Conservation (phyloP, 2,329 filamentous ascomycete species). For the Aureobasidium sp. region DNA sequence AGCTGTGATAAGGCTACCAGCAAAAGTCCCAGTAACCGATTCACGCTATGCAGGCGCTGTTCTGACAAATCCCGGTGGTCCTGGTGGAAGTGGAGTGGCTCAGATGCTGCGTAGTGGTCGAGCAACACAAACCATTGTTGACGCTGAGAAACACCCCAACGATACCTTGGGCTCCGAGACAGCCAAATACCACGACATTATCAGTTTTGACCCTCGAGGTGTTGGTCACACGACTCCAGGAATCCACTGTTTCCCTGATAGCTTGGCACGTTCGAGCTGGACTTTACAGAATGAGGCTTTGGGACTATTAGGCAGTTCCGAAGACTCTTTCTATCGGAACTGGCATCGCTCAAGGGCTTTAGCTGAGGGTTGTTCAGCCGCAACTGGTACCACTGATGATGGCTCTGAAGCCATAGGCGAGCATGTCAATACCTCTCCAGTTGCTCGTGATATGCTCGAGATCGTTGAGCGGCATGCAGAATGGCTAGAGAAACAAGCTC, state of each 20-base stretch:
- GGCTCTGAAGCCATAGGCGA: conserved; percentile 27
- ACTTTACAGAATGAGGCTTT: conserved; percentile 28
- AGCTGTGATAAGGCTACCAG: conserved; percentile 42
- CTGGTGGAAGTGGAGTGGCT: conserved; percentile 38
- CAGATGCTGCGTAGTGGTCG: conserved; percentile 29
- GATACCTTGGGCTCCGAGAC: conserved; percentile 16
- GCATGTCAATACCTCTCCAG: conserved; percentile 39
- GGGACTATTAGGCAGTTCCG: conserved; percentile 34
- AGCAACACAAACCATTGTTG: conserved; percentile 33
- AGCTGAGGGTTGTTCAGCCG: conserved; percentile 22
- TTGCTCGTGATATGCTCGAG: conserved; percentile 43
- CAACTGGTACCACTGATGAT: conserved; percentile 6
- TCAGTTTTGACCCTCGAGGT: conserved; percentile 37
- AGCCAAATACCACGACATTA: conserved; percentile 30
- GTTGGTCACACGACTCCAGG: conserved; percentile 31
- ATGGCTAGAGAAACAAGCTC: conserved; percentile 18
- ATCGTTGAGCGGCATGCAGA: conserved; percentile 39
- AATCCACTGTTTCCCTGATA: conserved; percentile 31
- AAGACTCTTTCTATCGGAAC: conserved; percentile 32
- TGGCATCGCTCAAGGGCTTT: conserved; percentile 35
- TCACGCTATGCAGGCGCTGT: conserved; percentile 41
- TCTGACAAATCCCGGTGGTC: conserved; percentile 40
- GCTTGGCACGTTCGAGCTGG: conserved; percentile 25
- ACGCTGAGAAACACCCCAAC: not conserved
- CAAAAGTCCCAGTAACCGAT: conserved; percentile 35